Evolutionary conservation across 1,284 basidiomycete species (phyloP).

Genomic region (Ustilago bromivora): DNA sequence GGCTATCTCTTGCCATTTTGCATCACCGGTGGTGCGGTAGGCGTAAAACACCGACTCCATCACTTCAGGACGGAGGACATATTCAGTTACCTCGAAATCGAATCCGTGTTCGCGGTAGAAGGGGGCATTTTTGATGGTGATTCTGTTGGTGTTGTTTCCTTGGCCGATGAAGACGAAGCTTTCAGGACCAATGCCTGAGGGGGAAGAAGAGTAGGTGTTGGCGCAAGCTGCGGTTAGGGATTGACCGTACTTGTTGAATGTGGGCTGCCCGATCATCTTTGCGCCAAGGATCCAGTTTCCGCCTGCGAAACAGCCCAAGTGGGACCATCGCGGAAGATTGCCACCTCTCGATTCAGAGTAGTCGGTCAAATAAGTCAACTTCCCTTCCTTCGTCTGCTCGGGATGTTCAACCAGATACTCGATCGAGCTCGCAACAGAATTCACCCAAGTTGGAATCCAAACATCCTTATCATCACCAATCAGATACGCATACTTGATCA

Average conservation of each 20-base stretch:
- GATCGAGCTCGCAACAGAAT: conserved; percentile 46
- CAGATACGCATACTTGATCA: conserved; percentile 60
- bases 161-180: conserved; percentile 51
- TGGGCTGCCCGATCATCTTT: conserved; percentile 42
- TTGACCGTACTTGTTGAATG: conserved; percentile 54
- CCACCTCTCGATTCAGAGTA: conserved; percentile 44
- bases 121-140: conserved; percentile 36
- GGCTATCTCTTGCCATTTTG: conserved; percentile 78
- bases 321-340: conserved; percentile 50
- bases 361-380: conserved; percentile 54
- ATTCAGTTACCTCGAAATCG: conserved; percentile 50
- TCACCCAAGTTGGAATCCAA: conserved; percentile 60
- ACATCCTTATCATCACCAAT: conserved; percentile 35
- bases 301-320: conserved; percentile 60
- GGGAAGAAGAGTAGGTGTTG: conserved; percentile 52
- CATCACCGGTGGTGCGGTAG: conserved; percentile 61
- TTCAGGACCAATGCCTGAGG: conserved; percentile 63
- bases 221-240: conserved; percentile 46
- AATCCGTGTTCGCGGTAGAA: conserved; percentile 58
- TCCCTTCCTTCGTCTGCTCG: conserved; percentile 28
- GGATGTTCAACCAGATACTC: conserved; percentile 51
- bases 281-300: conserved; percentile 64
- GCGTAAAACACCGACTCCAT: conserved; percentile 59
- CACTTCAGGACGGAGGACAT: conserved; percentile 62
- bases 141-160: conserved; percentile 40